Evolutionary conservation across 176 grass and related monocot genomes (phyloP).

Genomic region (Raddia distichophylla): DNA sequence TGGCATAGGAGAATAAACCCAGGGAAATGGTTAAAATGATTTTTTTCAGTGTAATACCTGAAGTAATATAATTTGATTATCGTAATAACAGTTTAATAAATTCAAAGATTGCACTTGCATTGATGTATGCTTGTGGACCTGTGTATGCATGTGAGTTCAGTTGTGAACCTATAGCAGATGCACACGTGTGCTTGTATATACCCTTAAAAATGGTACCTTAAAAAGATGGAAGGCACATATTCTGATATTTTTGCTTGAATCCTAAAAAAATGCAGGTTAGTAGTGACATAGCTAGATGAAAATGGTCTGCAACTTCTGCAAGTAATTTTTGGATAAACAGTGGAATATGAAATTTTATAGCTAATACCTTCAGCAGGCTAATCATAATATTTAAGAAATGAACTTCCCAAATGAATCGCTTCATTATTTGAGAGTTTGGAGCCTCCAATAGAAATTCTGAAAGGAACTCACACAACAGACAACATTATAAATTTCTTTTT

Average conservation of each 20-base stretch:
- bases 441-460: constrained; percentile 80
- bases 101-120: background rate
- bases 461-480: constrained; percentile 56
- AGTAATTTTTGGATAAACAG: constrained; percentile 25
- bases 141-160: background rate
- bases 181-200: background rate
- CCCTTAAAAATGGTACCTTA: constrained; percentile 59
- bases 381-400: constrained; percentile 67
- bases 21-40: constrained; percentile 1
- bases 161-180: background rate
- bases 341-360: background rate
- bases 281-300: constrained; percentile 1
- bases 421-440: constrained; percentile 79
- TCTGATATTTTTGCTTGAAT: constrained; percentile 99
- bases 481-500: constrained; percentile 36
- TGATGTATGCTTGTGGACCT: background rate
- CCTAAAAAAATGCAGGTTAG: constrained; percentile 51
- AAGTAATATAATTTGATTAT: background rate
- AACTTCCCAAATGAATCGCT: constrained; percentile 69
- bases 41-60: background rate
- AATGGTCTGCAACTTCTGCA: background rate
- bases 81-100: background rate
- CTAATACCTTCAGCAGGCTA: constrained; percentile 68
- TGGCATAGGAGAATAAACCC: background rate
- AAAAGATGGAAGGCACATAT: constrained; percentile 97